Evolutionary conservation across 2,329 filamentous ascomycete genomes (phyloP), one percentile per base, ranked within the genome.

Genomic region (Colletotrichum theobromicola): DNA sequence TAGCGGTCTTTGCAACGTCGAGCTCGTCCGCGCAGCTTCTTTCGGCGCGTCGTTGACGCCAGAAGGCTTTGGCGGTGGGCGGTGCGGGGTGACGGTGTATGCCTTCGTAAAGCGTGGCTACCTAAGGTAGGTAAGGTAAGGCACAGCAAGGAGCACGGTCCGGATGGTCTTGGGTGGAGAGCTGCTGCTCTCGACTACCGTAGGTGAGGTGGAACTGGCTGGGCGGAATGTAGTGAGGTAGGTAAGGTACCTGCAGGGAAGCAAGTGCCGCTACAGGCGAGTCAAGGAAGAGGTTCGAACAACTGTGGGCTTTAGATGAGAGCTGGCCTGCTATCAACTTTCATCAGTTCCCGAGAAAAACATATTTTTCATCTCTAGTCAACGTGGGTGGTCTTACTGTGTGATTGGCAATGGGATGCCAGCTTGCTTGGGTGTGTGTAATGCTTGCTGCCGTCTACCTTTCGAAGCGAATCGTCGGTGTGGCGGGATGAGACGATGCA

Each of bases 51-150:
- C 30, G 65, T 57, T 72, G 57, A 61, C 61, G 55, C 64, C 58
- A 55, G 55, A 69, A 72, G 65, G 55, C 61, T 72, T 62, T 62
- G 70, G 64, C 42, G 35, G 28, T 70, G 53, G 63, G 24, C 35
- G 32, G 67, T 71, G 67, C 61, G 53, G 72, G 67, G 67, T 67
- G 72, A 71, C 37, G 55, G 68, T 72, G 53, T 42, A 46, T 67
- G 37, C 50, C 67, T 58, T 60, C 65, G 55, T 50, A n/a, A 34
- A 46, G 46, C 35, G 55, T n/a, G 16, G 16, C 37, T 24, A 12
- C n/a, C n/a, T n/a, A n/a, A n/a, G 24, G 34, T 9, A 67, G 30
- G 15, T 24, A n/a, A n/a, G n/a, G n/a, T n/a, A n/a, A 70, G 57
- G 26, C 57, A n/a, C 42, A 18, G 28, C 26, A 50, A 46, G 42